These are phyloP conservation scores for Pestalotiopsis sp. DNA, from an alignment of 2,329 filamentous ascomycete species.

Conservation along the genomic window DNA sequence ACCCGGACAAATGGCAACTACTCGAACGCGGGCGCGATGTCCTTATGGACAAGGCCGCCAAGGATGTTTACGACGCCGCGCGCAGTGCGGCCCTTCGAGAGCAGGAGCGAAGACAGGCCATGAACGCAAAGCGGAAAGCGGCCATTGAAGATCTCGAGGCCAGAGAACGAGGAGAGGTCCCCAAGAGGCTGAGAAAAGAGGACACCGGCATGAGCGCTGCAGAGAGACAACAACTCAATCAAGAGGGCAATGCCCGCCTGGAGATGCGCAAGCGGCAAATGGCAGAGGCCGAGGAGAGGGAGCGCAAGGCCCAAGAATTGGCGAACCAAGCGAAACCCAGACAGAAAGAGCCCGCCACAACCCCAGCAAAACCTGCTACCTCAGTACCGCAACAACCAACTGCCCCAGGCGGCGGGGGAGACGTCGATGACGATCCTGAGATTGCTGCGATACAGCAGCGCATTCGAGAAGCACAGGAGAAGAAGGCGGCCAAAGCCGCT, in stretches of 20 bases:
- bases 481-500: constrained; percentile 39
- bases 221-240: constrained; percentile 34
- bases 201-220: constrained; percentile 21
- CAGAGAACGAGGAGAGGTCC: constrained; percentile 63
- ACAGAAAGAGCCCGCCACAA: constrained; percentile 28
- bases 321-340: constrained; percentile 17
- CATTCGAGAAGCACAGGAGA: constrained; percentile 37
- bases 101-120: constrained; percentile 70
- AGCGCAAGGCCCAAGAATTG: constrained; percentile 42
- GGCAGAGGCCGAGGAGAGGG: constrained; percentile 43
- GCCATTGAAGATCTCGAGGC: constrained; percentile 88
- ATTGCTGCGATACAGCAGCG: constrained; percentile 47
- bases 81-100: constrained; percentile 72
- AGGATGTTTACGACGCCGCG: constrained; percentile 77
- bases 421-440: constrained; percentile 38
- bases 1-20: constrained; percentile 81
- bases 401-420: constrained; percentile 19
- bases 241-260: constrained; percentile 36
- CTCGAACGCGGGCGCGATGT: constrained; percentile 87
- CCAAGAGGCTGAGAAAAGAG: constrained; percentile 17
- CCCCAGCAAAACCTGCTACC: not conserved
- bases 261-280: constrained; percentile 45
- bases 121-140: constrained; percentile 71
- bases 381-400: constrained; percentile 10
- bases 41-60: constrained; percentile 70